These are phyloP conservation scores for Ceratobasidium sp. DNA, from an alignment of 1,284 basidiomycete species.

Conservation along the genomic window DNA sequence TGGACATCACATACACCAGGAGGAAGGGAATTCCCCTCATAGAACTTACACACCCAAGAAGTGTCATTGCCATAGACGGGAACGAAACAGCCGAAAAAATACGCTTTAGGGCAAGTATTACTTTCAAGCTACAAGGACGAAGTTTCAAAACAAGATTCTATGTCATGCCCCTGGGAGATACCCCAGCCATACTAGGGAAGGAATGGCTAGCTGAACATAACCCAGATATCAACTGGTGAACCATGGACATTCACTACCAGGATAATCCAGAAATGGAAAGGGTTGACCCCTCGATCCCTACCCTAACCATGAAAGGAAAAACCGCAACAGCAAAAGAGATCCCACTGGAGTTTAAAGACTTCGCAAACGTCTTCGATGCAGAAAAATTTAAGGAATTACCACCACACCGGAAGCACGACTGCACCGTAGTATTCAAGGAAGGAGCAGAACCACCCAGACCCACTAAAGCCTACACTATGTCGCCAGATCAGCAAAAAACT, in stretches of 20 bases:
- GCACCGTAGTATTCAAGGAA: slow-evolving; percentile 38
- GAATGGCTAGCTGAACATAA: slow-evolving; percentile 44
- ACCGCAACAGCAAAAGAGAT: background rate
- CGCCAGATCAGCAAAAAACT: slow-evolving; percentile 20
- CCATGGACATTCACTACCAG: background rate
- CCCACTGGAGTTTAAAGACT: slow-evolving; percentile 45
- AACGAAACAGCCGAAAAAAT: background rate
- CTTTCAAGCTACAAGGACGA: too few species aligned
- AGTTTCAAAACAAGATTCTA: background rate
- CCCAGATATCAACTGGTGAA: slow-evolving; percentile 44
- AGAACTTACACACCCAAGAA: background rate
- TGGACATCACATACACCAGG: background rate
- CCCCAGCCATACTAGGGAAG: slow-evolving; percentile 44
- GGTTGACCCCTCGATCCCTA: too few species aligned
- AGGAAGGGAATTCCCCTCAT: too few species aligned
- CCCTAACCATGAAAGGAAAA: background rate
- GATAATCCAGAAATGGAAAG: too few species aligned
- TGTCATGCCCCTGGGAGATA: slow-evolving; percentile 7
- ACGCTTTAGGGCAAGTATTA: too few species aligned
- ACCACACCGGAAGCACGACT: slow-evolving; percentile 45
- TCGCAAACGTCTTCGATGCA: slow-evolving; percentile 45
- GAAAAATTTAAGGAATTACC: slow-evolving; percentile 37
- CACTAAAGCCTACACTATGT: slow-evolving; percentile 22
- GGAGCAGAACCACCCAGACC: slow-evolving; percentile 2
- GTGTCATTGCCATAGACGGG: background rate